Evolutionary conservation across 176 grass and related monocot species (phyloP), one percentile per base, ranked within the genome.

Genomic region (Cenchrus fungigraminus): DNA sequence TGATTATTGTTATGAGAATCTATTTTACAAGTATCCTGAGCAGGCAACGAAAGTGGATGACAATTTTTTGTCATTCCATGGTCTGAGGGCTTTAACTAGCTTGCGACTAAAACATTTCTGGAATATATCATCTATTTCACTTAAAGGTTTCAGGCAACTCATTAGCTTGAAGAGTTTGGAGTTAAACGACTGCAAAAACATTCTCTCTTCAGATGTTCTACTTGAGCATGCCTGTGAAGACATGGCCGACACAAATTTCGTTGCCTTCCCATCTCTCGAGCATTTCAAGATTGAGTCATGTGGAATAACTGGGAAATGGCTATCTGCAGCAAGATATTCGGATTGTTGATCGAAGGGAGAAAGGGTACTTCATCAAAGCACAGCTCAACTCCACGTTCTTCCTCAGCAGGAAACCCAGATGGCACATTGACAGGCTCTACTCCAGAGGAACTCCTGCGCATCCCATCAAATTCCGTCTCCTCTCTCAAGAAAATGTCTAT

Each of bases 141-240:
- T 32, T 1, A 9, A 84, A 9, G 68, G 84, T 14, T 80, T 91
- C 13, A 74, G 52, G 60, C 64, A 91, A 61, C 65, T 91, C 54
- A 19, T 66, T 14, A 46, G 56, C 53, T 82, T 91, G 13, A 73
- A 84, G 68, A 31, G 0, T 9, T 78, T 88, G 34, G 1, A 47
- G 17, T 54, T 53, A 53, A 0, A 14, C 0, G 0, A 1, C 0
- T 16, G 71, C 6, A 0, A 0, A 16, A 0, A 8, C 15, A 0
- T 32, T 17, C 19, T 32, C 11, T 57, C 12, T 68, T 80, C 44
- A 9, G 2, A 70, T 65, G 19, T 59, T 53, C 14, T 17, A 1
- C 19, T 73, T 76, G 43, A 64, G 8, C 3, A 4, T 46, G 40
- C 17, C 4, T 0, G 0, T 40, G 25, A 87, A 47, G 2, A 61